Conservation (phyloP, 768 basidiomycete genomes). For the Kwoniella sp. region DNA sequence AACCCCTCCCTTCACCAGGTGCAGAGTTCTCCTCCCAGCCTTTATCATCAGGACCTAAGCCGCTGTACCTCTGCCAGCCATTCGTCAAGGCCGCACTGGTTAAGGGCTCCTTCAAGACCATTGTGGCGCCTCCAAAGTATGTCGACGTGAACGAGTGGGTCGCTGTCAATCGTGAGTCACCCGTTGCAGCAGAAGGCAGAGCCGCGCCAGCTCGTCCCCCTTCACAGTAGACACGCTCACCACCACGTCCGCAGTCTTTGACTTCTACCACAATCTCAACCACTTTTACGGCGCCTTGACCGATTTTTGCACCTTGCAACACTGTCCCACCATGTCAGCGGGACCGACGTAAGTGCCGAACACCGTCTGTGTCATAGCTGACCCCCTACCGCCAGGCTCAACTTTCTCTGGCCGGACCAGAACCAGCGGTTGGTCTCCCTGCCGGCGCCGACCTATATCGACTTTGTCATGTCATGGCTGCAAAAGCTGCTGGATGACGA, state of each 20-base stretch:
- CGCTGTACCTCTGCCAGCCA: constrained; percentile 80
- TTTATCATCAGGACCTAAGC: constrained; percentile 30
- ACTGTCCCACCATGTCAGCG: constrained; percentile 88
- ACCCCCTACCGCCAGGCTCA: constrained; percentile 59
- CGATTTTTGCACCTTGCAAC: constrained; percentile 84
- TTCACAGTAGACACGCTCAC: no score
- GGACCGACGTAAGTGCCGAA: constrained; percentile 61
- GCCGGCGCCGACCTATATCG: constrained; percentile 92
- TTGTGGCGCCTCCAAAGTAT: constrained; percentile 92
- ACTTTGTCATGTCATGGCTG: constrained; percentile 95
- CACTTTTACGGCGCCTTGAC: constrained; percentile 92
- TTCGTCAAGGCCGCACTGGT: constrained; percentile 94
- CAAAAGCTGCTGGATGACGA: constrained; percentile 94
- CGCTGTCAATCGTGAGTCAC: constrained; percentile 83
- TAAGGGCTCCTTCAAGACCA: constrained; percentile 97
- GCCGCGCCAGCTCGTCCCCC: no score
- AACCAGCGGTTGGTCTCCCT: constrained; percentile 80
- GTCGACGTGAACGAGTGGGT: constrained; percentile 97
- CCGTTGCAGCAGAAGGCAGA: no score
- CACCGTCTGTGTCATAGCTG: background rate
- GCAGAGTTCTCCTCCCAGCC: constrained; percentile 24
- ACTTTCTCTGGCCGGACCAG: constrained; percentile 91
- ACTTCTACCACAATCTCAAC: constrained; percentile 96
- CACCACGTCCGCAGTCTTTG: constrained; percentile 77
- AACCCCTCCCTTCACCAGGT: constrained; percentile 38